phyloP scores from a whole-genome alignment of 495 filamentous ascomycete species.

The Elasticomyces elasticus region DNA sequence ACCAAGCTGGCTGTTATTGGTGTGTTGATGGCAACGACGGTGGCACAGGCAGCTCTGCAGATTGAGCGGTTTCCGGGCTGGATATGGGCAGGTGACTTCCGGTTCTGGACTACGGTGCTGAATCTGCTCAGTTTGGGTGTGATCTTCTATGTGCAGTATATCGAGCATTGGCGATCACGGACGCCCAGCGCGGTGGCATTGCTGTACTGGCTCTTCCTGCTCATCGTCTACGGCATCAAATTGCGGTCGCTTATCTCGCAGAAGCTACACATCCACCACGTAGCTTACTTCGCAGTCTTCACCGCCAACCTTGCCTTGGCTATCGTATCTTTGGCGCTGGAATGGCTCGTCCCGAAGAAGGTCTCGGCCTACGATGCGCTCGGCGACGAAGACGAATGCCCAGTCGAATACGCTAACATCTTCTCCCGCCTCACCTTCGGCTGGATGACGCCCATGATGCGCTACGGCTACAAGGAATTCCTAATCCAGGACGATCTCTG shows the following conservation, averaged over 20 bases:
- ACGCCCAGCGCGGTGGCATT: conserved; percentile 88
- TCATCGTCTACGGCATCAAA: conserved; percentile 74
- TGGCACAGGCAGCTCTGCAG: conserved; percentile 67
- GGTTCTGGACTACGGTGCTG: conserved; percentile 77
- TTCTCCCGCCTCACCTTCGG: conserved; percentile 92
- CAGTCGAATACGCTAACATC: conserved; percentile 84
- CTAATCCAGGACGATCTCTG: conserved; percentile 95
- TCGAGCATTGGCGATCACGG: conserved; percentile 79
- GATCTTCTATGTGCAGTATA: conserved; percentile 79
- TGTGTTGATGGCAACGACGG: conserved; percentile 55
- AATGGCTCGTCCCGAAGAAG: conserved; percentile 88
- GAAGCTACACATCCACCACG: conserved; percentile 50
- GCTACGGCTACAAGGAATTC: conserved; percentile 80
- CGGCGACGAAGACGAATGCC: conserved; percentile 85
- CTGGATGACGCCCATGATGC: conserved; percentile 99
- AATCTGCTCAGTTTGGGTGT: conserved; percentile 69
- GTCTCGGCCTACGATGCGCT: conserved; percentile 72
- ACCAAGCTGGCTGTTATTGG: conserved; percentile 68
- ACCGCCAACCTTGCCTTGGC: conserved; percentile 65
- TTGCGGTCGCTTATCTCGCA: conserved; percentile 78
- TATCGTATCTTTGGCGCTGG: conserved; percentile 64
- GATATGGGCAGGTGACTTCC: conserved; percentile 71
- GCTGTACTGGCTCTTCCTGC: conserved; percentile 90
- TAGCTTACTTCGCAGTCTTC: conserved; percentile 72
- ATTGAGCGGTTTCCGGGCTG: conserved; percentile 52